Percentiles rank a stretch among this genome's conserved stretches.
Evolutionary conservation across 352 stramenopile species (phyloP).

Genomic region (Aphanomyces astaci): DNA sequence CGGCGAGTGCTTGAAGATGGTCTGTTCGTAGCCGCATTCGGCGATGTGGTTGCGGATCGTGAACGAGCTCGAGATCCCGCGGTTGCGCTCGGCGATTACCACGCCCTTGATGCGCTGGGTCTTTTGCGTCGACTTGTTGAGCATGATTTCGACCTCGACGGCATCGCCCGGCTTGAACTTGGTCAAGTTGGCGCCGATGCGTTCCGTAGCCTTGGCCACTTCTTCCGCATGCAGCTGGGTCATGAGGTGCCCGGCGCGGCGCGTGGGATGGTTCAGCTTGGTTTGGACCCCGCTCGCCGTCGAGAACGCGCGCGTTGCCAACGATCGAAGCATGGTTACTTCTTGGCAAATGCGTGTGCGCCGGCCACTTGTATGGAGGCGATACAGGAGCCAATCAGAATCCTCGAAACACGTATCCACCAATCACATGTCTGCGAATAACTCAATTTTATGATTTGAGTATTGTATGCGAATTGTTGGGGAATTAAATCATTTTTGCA

Average conservation of each 20-base stretch:
- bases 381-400: not conserved
- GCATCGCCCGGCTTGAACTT: slow-evolving; percentile 68
- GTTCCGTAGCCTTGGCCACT: slow-evolving; percentile 42
- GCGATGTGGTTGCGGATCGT: slow-evolving; percentile 83
- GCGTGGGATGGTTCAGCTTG: slow-evolving; percentile 16
- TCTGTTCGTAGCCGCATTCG: slow-evolving; percentile 81
- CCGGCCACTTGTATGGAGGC: not conserved
- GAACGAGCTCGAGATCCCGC: slow-evolving; percentile 73
- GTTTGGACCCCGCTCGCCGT: not conserved
- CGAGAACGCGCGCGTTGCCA: slow-evolving; percentile 6
- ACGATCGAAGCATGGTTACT: slow-evolving; percentile 3
- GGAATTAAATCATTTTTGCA: not conserved
- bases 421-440: not conserved
- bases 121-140: slow-evolving; percentile 61
- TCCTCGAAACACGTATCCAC: not conserved
- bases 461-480: not conserved
- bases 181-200: slow-evolving; percentile 55
- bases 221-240: slow-evolving; percentile 58
- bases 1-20: slow-evolving; percentile 83
- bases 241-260: slow-evolving; percentile 48
- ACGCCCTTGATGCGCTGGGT: slow-evolving; percentile 74
- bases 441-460: not conserved
- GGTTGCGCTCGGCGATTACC: slow-evolving; percentile 71
- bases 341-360: not conserved
- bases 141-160: slow-evolving; percentile 58